Percentiles rank a stretch among this genome's conserved stretches.
Evolutionary conservation across 208 protist genomes (phyloP).

Genomic region (Porcisia deanei): DNA sequence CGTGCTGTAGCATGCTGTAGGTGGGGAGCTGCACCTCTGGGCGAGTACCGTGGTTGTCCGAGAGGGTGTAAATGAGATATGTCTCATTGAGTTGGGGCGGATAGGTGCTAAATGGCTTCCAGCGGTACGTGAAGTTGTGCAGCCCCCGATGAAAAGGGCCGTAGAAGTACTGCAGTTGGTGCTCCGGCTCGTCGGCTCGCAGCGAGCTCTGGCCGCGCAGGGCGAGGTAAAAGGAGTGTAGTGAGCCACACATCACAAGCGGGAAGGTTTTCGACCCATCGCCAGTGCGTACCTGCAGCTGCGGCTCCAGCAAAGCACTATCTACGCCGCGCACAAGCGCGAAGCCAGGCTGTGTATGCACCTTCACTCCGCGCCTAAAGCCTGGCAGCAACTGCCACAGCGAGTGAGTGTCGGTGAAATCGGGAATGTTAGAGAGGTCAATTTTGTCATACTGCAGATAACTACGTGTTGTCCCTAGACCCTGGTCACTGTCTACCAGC

Average conservation of each 20-base stretch:
- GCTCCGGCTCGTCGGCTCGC: slow-evolving; percentile 58
- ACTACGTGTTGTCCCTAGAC: slow-evolving; percentile 18
- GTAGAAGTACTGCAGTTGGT: slow-evolving; percentile 78
- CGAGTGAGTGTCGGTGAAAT: not conserved
- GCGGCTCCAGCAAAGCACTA: slow-evolving; percentile 54
- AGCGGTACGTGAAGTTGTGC: slow-evolving; percentile 61
- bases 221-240: slow-evolving; percentile 66
- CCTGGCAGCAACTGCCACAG: slow-evolving; percentile 1
- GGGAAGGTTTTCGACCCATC: slow-evolving; percentile 41
- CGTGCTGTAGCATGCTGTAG: slow-evolving; percentile 28
- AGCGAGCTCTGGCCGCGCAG: slow-evolving; percentile 50
- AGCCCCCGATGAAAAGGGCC: slow-evolving; percentile 40
- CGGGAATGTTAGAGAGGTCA: slow-evolving; percentile 26
- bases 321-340: slow-evolving; percentile 57
- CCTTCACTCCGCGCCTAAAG: slow-evolving; percentile 28
- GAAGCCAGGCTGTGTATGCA: slow-evolving; percentile 43
- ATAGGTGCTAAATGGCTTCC: slow-evolving; percentile 63
- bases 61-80: slow-evolving; percentile 65
- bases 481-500: slow-evolving; percentile 30
- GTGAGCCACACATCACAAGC: slow-evolving; percentile 58
- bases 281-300: slow-evolving; percentile 42
- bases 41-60: slow-evolving; percentile 32
- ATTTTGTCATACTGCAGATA: slow-evolving; percentile 65
- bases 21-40: slow-evolving; percentile 35
- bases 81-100: slow-evolving; percentile 49